Base-by-base conservation (phyloP, 352 stramenopile genomes). In the Pythium dissotocum region DNA sequence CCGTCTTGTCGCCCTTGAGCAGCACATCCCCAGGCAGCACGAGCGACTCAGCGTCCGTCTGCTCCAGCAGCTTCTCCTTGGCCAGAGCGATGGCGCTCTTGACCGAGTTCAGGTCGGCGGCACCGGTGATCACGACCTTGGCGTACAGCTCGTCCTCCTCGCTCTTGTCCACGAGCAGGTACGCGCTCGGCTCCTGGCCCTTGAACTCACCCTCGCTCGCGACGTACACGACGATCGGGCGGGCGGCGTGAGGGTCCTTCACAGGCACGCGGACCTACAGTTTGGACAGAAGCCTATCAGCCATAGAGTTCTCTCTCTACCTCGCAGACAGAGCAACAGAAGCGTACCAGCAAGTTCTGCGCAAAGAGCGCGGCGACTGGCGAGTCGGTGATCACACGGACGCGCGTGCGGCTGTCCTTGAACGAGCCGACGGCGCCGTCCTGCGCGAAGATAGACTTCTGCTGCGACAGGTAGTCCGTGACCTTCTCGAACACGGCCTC, bases 341-440 rank as follows among this genome's bases (percentile, higher is more conserved):
- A 9, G 33, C 80, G 75, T 64, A 92, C 84, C 58, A 94, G 58
- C 61, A 94, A 58, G 67, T 76, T 91, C 71, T 92, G 79, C 10
- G 82, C 77, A 51, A 89, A 90, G 36, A 91, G 72, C 48, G 87
- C 87, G 38, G 90, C 77, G 33, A 84, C 44, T n/a, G 87, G 80
- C 38, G 83, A 89, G 75, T 94, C 87, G 30, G 87, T 83, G 70
- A 94, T 90, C 35, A 94, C 84, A 32, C 87, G 87, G 51, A 91
- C 81, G 65, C 83, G 84, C 30, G 84, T 87, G 67, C 84, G 84
- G 58, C 87, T 83, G 55, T 89, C 84, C 70, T 88, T 87, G 71
- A 83, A 90, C 12, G 84, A 91, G n/a, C 87, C 87, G 10, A 90
- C 78, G 18, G 84, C 87, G 46, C 87, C 83, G 59, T 94, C 87